Evolutionary conservation across 305 asterid species (phyloP).

Genomic region (Fraxinus velutina): DNA sequence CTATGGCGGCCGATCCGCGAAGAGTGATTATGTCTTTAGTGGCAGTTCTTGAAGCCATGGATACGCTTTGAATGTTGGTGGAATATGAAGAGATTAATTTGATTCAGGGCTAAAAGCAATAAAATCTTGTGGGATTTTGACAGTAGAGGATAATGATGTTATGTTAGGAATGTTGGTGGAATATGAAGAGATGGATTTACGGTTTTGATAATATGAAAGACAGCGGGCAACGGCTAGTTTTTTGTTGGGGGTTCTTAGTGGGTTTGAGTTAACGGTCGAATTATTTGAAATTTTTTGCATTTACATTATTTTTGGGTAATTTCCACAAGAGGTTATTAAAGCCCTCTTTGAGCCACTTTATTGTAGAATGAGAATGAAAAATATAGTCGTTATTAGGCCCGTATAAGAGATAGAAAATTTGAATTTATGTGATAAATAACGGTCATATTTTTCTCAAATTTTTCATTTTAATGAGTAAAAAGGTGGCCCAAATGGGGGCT

Average conservation of each 20-base stretch:
- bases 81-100: background rate
- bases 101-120: background rate
- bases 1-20: slow-evolving; percentile 89
- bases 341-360: too few relatives aligned
- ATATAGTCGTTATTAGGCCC: too few relatives aligned
- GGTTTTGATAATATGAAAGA: background rate
- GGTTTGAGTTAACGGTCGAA: background rate
- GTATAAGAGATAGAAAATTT: too few relatives aligned
- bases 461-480: too few relatives aligned
- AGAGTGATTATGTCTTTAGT: slow-evolving; percentile 83
- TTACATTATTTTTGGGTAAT: background rate
- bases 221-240: background rate
- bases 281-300: background rate
- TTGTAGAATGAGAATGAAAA: too few relatives aligned
- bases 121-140: background rate
- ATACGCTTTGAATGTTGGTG: background rate
- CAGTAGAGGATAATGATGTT: background rate
- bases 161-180: background rate
- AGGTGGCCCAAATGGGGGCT: too few relatives aligned
- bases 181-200: background rate
- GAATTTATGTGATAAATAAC: too few relatives aligned
- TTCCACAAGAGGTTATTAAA: background rate
- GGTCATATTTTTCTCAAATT: too few relatives aligned
- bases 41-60: slow-evolving; percentile 69
- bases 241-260: background rate